Base-by-base conservation (phyloP, 1,284 basidiomycete genomes). In the Erythrobasidium hasegawianum region DNA sequence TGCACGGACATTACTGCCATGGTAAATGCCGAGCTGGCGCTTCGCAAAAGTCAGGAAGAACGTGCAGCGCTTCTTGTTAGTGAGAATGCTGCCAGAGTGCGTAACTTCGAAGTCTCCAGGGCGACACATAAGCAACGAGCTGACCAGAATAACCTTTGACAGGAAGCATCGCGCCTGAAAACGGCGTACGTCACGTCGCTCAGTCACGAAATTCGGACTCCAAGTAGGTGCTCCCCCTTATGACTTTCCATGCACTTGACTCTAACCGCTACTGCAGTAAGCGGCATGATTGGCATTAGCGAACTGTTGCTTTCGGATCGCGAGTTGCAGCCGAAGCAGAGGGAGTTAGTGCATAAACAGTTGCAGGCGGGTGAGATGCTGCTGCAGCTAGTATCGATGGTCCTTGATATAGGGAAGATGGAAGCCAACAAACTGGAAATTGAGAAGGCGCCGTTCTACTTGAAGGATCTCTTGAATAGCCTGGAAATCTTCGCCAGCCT, bases 381-480 rank as follows among this genome's bases (percentile, higher is more conserved):
- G 0, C 71, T 73, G 9, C 68, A 73, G 41, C 61, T 73, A 40
- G 66, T 73, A n/a, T 72, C 71, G 7, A 69, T 70, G 59, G 71
- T 73, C 5, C 70, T 73, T 10, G 77, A 78, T 62, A 75, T 78
- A 55, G 73, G 73, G 57, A 78, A 78, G 68, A 75, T 78, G 56
- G 77, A 78, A 69, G 73, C 76, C 2, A 77, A 77, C 61, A 76
- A 77, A 70, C 74, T 78, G 57, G 76, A 77, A 40, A 70, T 78
- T 47, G 77, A 78, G 43, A 70, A 69, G 56, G 68, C 71, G 10
- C 73, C 77, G 0, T 78, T 78, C 73, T 69, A 71, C 43, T 71
- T 78, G 14, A 71, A 73, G 27, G 74, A 77, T n/a, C 69, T 78
- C 16, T 68, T 76, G 40, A 71, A 72, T 59, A 76, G 77, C 58